Base-by-base conservation (phyloP, 139 green algal genomes). In the Pseudopediastrum boryanum region DNA sequence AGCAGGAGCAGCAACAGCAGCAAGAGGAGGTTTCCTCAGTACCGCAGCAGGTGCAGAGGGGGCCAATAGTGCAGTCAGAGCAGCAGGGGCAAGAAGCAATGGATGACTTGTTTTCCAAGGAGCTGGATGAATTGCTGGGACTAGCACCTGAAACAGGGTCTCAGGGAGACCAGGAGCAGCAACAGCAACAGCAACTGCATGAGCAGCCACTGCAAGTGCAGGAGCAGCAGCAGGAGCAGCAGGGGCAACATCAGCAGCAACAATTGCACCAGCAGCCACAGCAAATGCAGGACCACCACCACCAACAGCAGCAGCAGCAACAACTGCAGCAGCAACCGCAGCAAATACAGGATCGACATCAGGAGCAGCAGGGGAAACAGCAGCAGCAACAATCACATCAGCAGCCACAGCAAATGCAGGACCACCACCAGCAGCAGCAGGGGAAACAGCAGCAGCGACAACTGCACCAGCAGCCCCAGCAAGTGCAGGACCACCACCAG, bases 271-370 rank as follows among this genome's bases (percentile, higher is more conserved):
- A 41, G 25, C 61, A 48, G 10, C 35, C 44, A 41, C 35, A 13
- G 25, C 35, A 35, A 69, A 69, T 42, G 61, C n/a, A 42, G 3
- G 25, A 36, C n/a, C 23, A 69, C 5, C 9, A 5, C 10, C 10
- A 35, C n/a, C 1, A 54, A 23, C 43, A 63, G n/a, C 67, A 75
- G 67, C 67, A 75, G 67, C 67, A 75, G 67, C 67, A 75, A 46
- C 67, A 74, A 44, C 66, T 56, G 46, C 46, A 56, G 46, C 46
- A 56, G 46, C 46, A 56, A 56, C 46, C 12, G 46, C 46, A 56
- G 46, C 13, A 12, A 16, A 12, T n/a, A 16, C 46, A 43, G 43
- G 27, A 63, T 19, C 38, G 21, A 46, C 4, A 21, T 8, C 41
- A 59, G 65, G 42, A 61, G 41, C 13, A 41, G 58, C 25, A 38